A percentile compares a stretch with the other conserved stretches of the same genome.
Evolutionary conservation across 2,329 filamentous ascomycete species (phyloP).

Genomic region (Pestalotiopsis sp.): DNA sequence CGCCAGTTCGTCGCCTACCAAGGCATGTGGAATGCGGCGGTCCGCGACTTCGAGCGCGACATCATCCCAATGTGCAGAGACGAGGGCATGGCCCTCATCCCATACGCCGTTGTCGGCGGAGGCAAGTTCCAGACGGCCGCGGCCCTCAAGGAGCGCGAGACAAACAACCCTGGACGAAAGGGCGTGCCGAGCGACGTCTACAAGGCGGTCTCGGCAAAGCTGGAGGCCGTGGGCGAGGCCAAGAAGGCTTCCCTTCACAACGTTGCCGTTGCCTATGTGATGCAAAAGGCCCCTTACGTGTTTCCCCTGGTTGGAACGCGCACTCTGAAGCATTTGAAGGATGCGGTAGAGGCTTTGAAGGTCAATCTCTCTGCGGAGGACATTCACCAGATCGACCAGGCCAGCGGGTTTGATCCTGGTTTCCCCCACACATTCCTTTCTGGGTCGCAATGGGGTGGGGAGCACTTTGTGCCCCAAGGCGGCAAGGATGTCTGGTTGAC

Average conservation of each 20-base stretch:
- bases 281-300: constrained; percentile 58
- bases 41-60: constrained; percentile 61
- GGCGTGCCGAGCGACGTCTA: constrained; percentile 14
- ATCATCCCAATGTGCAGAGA: constrained; percentile 59
- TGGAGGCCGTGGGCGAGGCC: constrained; percentile 16
- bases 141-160: constrained; percentile 1
- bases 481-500: constrained; percentile 1
- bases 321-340: constrained; percentile 59
- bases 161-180: constrained; percentile 13
- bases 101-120: constrained; percentile 48
- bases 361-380: constrained; percentile 54
- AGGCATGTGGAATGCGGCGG: constrained; percentile 57
- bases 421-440: constrained; percentile 50
- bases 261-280: constrained; percentile 60
- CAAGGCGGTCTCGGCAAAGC: neutral
- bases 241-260: constrained; percentile 40
- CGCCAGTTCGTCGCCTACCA: constrained; percentile 64
- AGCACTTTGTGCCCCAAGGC: neutral
- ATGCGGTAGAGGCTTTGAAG: constrained; percentile 56
- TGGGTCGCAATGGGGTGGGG: neutral
- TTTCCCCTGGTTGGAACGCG: constrained; percentile 62
- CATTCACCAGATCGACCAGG: constrained; percentile 57
- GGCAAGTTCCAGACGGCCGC: constrained; percentile 19
- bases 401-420: constrained; percentile 51
- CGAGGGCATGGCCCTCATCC: constrained; percentile 55